Conservation (phyloP, 257 asterid species). For the Petrea volubilis region DNA sequence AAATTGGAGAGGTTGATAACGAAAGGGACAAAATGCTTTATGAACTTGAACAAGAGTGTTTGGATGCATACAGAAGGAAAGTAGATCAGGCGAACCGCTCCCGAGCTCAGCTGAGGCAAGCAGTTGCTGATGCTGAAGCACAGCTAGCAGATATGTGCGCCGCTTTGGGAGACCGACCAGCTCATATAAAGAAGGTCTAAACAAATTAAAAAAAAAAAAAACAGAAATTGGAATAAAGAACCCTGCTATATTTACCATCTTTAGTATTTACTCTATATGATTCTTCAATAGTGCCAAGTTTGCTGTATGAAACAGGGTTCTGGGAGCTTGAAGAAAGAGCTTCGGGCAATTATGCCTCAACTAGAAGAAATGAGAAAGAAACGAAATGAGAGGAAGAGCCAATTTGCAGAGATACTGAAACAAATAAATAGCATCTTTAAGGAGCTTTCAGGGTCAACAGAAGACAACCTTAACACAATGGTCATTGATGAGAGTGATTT, state of each 20-base stretch:
- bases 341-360: slow-evolving; percentile 57
- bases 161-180: slow-evolving; percentile 65
- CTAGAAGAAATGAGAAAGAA: slow-evolving; percentile 67
- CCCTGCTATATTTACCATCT: background rate
- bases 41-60: slow-evolving; percentile 87
- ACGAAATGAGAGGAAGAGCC: slow-evolving; percentile 62
- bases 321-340: slow-evolving; percentile 67
- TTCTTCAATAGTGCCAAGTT: background rate
- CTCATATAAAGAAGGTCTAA: slow-evolving; percentile 54
- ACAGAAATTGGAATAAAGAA: background rate
- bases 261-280: background rate
- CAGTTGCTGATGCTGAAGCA: slow-evolving; percentile 75
- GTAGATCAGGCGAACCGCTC: slow-evolving; percentile 74
- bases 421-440: slow-evolving; percentile 55
- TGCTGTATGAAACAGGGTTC: slow-evolving; percentile 48
- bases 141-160: slow-evolving; percentile 64
- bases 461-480: slow-evolving; percentile 20
- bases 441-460: slow-evolving; percentile 56
- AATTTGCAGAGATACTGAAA: slow-evolving; percentile 57
- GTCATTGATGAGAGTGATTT: slow-evolving; percentile 64
- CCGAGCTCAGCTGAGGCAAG: slow-evolving; percentile 77
- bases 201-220: background rate
- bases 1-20: slow-evolving; percentile 73
- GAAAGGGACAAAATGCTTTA: slow-evolving; percentile 78
- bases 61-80: slow-evolving; percentile 75